Percentiles rank a stretch among this genome's conserved stretches.
These are phyloP conservation scores for Alternaria panax DNA, from an alignment of 2,329 filamentous ascomycete species.

Conservation along the genomic window DNA sequence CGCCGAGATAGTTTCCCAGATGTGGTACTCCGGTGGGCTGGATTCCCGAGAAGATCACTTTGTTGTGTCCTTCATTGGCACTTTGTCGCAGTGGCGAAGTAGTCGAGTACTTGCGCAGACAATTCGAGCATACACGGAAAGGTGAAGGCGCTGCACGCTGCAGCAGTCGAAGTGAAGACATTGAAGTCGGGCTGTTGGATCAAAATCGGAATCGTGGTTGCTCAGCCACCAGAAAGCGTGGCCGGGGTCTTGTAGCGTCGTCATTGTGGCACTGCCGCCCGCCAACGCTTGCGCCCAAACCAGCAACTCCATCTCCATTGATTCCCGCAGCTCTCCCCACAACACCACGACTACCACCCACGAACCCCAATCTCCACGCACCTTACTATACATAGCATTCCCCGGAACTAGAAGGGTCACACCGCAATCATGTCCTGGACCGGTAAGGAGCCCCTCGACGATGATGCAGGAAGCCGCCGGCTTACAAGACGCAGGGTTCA, in stretches of 20 bases:
- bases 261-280: slow-evolving; percentile 40
- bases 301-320: slow-evolving; percentile 17
- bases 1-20: slow-evolving; percentile 93
- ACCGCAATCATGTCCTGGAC: slow-evolving; percentile 59
- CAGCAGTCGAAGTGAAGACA: slow-evolving; percentile 30
- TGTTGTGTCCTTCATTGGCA: slow-evolving; percentile 2
- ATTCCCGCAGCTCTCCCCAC: slow-evolving; percentile 10
- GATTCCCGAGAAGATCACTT: slow-evolving; percentile 86
- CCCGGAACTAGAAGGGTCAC: slow-evolving; percentile 5
- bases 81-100: not conserved
- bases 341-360: slow-evolving; percentile 4
- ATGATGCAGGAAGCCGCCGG: slow-evolving; percentile 12
- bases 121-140: slow-evolving; percentile 15
- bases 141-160: slow-evolving; percentile 23
- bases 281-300: slow-evolving; percentile 20
- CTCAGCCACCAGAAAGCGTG: slow-evolving; percentile 25
- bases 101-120: slow-evolving; percentile 15
- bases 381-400: not conserved
- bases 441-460: slow-evolving; percentile 56
- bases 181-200: slow-evolving; percentile 22
- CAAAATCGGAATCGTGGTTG: slow-evolving; percentile 11
- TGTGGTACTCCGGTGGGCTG: slow-evolving; percentile 95
- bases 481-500: slow-evolving; percentile 68
- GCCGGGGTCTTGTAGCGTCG: slow-evolving; percentile 27
- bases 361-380: not conserved